A percentile compares a stretch with the other conserved stretches of the same genome.
Evolutionary conservation across 1,284 basidiomycete species (phyloP).

Genomic region (Cutaneotrichosporon sp.): DNA sequence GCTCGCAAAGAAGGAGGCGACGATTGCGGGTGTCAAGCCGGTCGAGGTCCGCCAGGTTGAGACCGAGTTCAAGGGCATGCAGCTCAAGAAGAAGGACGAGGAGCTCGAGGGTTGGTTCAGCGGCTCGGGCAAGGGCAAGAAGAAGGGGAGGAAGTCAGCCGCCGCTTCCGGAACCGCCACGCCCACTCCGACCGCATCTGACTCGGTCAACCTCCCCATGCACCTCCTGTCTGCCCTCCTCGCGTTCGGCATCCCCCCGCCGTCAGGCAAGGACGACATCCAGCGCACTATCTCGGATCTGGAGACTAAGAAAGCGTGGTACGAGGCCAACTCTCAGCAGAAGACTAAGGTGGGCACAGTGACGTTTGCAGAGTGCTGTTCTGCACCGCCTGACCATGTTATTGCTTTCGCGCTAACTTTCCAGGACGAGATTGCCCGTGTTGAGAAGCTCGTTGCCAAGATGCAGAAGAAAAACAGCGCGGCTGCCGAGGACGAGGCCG

Average conservation of each 20-base stretch:
- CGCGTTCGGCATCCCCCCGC: conserved; percentile 83
- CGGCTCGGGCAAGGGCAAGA: conserved; percentile 58
- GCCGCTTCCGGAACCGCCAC: conserved; percentile 20
- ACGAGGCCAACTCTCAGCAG: conserved; percentile 59
- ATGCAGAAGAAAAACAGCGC: conserved; percentile 48
- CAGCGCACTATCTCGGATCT: conserved; percentile 82
- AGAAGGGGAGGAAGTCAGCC: conserved; percentile 62
- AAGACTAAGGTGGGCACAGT: conserved; percentile 49
- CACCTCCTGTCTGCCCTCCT: conserved; percentile 81
- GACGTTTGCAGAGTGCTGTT: too few relatives aligned
- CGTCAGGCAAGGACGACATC: conserved; percentile 70
- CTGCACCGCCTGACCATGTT: too few relatives aligned
- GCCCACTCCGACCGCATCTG: conserved; percentile 28
- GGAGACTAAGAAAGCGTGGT: conserved; percentile 93
- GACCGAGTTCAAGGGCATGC: conserved; percentile 61
- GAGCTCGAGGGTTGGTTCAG: conserved; percentile 79
- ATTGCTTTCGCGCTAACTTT: too few relatives aligned
- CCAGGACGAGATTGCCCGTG: conserved; percentile 64
- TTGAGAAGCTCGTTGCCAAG: conserved; percentile 56
- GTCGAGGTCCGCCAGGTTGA: conserved; percentile 83
- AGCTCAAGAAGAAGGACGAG: conserved; percentile 86
- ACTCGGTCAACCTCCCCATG: conserved; percentile 73
- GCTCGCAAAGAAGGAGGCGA: conserved; percentile 23
- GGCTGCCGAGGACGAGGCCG: not conserved
- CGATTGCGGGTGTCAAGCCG: conserved; percentile 69